A percentile compares a stretch with the other conserved stretches of the same genome.
phyloP scores from a whole-genome alignment of 139 green algal genomes.

The Chlamydomonas sp. region DNA sequence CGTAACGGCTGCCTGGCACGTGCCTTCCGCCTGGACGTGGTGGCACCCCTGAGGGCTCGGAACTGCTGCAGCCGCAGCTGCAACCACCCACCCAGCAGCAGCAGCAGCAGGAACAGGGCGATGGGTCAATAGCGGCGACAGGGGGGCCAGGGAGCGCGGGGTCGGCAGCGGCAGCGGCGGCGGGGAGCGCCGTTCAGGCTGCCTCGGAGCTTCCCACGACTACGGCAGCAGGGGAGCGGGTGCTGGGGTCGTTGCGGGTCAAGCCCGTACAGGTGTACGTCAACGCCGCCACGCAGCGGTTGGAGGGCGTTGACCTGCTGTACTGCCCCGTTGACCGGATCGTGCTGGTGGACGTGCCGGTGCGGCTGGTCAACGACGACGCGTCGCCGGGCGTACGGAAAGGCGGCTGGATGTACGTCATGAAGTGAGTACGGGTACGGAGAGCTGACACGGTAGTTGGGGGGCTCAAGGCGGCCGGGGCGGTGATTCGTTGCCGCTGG shows the following conservation, averaged over 20 bases:
- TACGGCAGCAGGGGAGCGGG: neutral
- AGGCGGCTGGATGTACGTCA: conserved; percentile 43
- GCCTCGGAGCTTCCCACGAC: neutral
- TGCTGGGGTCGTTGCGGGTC: conserved; percentile 25
- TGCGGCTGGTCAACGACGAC: conserved; percentile 39
- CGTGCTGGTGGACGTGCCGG: conserved; percentile 38
- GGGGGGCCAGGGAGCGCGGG: too few species aligned
- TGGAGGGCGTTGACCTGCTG: conserved; percentile 33
- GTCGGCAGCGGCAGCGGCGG: neutral
- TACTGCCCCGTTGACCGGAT: conserved; percentile 39
- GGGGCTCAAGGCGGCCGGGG: neutral
- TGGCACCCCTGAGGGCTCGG: neutral
- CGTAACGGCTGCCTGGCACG: conserved; percentile 39
- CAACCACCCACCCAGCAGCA: too few species aligned
- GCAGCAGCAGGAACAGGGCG: neutral
- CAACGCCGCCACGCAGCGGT: conserved; percentile 14
- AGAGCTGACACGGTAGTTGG: neutral
- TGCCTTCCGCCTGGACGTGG: conserved; percentile 12
- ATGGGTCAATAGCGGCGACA: neutral
- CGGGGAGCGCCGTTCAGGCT: neutral
- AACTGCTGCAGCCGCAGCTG: neutral
- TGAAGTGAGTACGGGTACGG: conserved; percentile 5
- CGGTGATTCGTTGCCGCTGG: neutral
- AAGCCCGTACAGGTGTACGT: conserved; percentile 38
- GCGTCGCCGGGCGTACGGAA: conserved; percentile 34